These are phyloP conservation scores for Pythium sp. DNA, from an alignment of 352 stramenopile genomes.

Conservation along the genomic window DNA sequence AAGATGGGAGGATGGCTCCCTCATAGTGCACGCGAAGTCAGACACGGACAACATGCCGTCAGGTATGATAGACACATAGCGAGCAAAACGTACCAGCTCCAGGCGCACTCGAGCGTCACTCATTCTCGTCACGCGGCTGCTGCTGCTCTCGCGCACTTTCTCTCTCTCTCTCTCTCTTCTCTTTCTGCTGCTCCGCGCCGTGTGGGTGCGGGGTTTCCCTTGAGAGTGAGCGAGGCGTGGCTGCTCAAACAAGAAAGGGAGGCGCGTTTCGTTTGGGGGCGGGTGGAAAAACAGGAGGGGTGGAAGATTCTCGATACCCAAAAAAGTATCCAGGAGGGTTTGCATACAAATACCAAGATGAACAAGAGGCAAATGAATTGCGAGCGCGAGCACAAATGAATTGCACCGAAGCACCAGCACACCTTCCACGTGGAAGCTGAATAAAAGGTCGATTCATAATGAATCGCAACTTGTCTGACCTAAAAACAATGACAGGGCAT, in stretches of 20 bases:
- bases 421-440: neutral
- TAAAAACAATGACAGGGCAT: too few species aligned
- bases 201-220: slow-evolving; percentile 10
- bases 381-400: neutral
- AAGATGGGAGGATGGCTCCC: too few species aligned
- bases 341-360: neutral
- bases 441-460: neutral
- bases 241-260: slow-evolving; percentile 2
- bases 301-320: neutral
- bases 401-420: neutral
- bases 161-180: neutral
- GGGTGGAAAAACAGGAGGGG: neutral
- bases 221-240: neutral
- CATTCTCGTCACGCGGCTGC: slow-evolving; percentile 3
- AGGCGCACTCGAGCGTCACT: slow-evolving; percentile 14
- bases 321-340: neutral
- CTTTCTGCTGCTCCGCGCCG: neutral
- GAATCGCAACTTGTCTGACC: neutral
- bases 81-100: slow-evolving; percentile 12
- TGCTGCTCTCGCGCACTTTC: neutral
- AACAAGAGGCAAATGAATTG: neutral
- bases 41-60: neutral
- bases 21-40: neutral
- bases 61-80: neutral
- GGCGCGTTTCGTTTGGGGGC: neutral